Base-by-base conservation (phyloP, 495 filamentous ascomycete genomes). In the Daldinia caldariorum region DNA sequence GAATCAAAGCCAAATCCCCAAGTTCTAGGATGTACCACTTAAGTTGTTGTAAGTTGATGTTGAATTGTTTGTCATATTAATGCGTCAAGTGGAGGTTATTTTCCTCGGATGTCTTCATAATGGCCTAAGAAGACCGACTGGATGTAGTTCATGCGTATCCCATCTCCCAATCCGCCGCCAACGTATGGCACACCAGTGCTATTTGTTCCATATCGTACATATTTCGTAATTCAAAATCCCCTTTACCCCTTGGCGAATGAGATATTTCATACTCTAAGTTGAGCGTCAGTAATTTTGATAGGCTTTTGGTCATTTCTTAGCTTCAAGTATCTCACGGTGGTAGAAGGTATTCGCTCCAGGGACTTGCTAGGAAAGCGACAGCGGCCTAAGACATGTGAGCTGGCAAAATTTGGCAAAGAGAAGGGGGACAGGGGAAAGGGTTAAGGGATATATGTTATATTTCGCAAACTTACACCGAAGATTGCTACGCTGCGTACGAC, bases 311-410 rank as follows among this genome's bases (percentile, higher is more conserved):
- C 37, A 14, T 6, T 6, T 18, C 29, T 14, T 43, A n/a, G n/a
- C 18, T 54, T 7, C 12, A 29, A 2, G 10, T 41, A 39, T 65
- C 75, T 73, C 57, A 93, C 88, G 89, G 88, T 73, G 91, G 90
- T 60, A 92, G 83, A 62, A 93, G 82, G 75, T 90, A 83, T 81
- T 92, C 90, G 84, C 86, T 85, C 86, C 89, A 90, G 74, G 87
- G 88, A 82, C 89, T 91, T 75, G 89, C 84, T 69, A 93, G 82
- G 82, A 93, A 91, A 54, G 90, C 88, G 51, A 93, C 85, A 66
- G 89, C 89, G 70, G 84, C 88, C 90, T 93, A 70, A 34, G 58
- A 16, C n/a, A 41, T 31, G 34, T 22, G 10, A 35, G 31, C 71
- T 68, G 43, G 38, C 29, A 22, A 35, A 12, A 5, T 3, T 35